These are phyloP conservation scores for Aspergillus caelatus DNA, from an alignment of 2,329 filamentous ascomycete genomes.

Conservation along the genomic window DNA sequence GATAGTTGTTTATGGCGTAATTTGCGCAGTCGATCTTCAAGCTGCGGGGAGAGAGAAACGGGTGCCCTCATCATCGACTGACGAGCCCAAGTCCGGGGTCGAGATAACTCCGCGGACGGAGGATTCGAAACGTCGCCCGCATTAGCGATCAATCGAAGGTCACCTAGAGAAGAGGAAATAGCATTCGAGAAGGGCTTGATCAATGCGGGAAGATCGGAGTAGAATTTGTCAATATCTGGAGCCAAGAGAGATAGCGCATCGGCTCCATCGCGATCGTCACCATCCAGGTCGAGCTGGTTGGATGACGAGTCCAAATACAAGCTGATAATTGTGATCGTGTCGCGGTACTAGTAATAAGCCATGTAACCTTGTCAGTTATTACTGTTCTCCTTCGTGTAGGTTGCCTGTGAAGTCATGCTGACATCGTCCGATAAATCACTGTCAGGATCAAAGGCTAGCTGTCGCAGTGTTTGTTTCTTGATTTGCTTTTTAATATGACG, in stretches of 20 bases:
- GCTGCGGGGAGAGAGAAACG: constrained; percentile 28
- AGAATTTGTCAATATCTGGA: constrained; percentile 41
- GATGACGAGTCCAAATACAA: constrained; percentile 40
- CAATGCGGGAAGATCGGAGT: constrained; percentile 31
- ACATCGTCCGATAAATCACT: constrained; percentile 40
- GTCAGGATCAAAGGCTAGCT: constrained; percentile 36
- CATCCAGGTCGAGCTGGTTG: constrained; percentile 23
- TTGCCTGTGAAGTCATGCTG: constrained; percentile 7
- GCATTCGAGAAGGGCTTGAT: constrained; percentile 27
- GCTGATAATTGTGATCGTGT: constrained; percentile 38
- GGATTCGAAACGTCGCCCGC: constrained; percentile 17
- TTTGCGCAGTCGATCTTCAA: constrained; percentile 29
- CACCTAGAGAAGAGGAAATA: constrained; percentile 28
- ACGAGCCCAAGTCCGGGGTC: constrained; percentile 17
- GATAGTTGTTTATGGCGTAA: constrained; percentile 36
- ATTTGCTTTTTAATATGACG: constrained; percentile 37
- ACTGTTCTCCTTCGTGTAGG: neutral
- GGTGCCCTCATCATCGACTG: constrained; percentile 11
- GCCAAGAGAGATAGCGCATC: constrained; percentile 35
- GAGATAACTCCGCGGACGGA: constrained; percentile 16
- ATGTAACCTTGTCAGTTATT: neutral
- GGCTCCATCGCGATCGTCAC: constrained; percentile 20
- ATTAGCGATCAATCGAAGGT: constrained; percentile 32
- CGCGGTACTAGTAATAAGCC: constrained; percentile 32
- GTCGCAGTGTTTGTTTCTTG: constrained; percentile 34